Evolutionary conservation across 2,329 filamentous ascomycete species (phyloP), one percentile per base, ranked within the genome.

Genomic region (Truncatella angustata): DNA sequence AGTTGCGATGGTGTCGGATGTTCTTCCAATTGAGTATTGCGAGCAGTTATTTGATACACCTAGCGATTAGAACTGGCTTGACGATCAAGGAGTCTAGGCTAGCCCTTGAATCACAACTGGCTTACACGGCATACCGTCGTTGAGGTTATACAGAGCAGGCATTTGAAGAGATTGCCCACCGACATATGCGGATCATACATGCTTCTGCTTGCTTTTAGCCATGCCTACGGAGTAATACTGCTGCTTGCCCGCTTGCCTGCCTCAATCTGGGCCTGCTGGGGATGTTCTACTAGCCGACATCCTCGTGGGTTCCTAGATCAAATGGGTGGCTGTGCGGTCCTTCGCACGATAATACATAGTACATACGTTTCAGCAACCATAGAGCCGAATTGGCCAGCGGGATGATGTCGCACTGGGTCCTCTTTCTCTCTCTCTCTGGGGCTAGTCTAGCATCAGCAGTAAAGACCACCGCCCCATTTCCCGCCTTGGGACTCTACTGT

Each of bases 181-280:
- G 51, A 56, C 58, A 68, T 68, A 72, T 72, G 68, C 70, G 66
- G 63, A 72, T 66, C 70, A 73, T 72, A 72, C 67, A 66, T 73
- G 70, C 68, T 66, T 71, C 64, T 52, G 51, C 50, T 35, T 51
- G 51, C 43, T 44, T 39, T 3, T 21, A 11, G 24, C 43, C 64
- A 40, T 21, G 37, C 37, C n/a, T 40, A 18, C 37, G 24, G 32
- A 6, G 18, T 12, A 24, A n/a, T n/a, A 24, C 65, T 58, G 58
- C 57, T 61, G 53, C 50, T 55, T 39, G 40, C 51, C 55, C 58
- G 57, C 50, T 49, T 56, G 52, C 37, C 57, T 55, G 54, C 52
- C 39, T 44, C 30, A 26, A 23, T 34, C 26, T 23, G 23, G 20
- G 20, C 30, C 21, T 20, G 34, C 32, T n/a, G n/a, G n/a, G n/a